These are phyloP conservation scores for Eutrema salsugineum DNA, from an alignment of 441 rosid species.

Conservation along the genomic window DNA sequence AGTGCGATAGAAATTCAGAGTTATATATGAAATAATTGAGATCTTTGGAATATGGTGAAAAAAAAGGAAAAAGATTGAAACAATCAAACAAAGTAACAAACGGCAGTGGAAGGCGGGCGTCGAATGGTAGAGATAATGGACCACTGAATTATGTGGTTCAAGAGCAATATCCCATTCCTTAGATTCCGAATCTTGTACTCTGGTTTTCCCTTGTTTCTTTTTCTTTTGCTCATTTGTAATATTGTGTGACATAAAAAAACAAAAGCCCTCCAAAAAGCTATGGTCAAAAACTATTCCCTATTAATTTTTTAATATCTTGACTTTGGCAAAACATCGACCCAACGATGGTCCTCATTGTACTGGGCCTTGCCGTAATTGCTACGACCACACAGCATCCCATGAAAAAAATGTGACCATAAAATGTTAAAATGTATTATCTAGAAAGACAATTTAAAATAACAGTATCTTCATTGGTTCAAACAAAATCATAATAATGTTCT, in stretches of 20 bases:
- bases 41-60: neutral
- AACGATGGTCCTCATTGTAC: neutral
- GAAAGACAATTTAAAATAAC: neutral
- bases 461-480: neutral
- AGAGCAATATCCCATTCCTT: neutral
- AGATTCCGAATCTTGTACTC: conserved; percentile 29
- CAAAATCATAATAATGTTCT: neutral
- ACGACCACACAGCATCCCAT: conserved; percentile 16
- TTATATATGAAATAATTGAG: neutral
- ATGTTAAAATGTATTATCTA: neutral
- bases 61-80: neutral
- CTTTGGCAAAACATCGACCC: neutral
- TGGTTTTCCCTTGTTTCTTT: neutral
- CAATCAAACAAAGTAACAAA: too few species aligned
- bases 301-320: neutral
- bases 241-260: neutral
- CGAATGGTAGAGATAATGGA: neutral
- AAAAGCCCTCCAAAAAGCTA: neutral
- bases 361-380: conserved; percentile 8
- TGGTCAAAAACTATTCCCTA: neutral
- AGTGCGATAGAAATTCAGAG: neutral
- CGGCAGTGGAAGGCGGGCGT: neutral
- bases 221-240: neutral
- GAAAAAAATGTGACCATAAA: neutral
- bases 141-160: conserved; percentile 18